These are phyloP conservation scores for Pseudocercospora fijiensis DNA, from an alignment of 2,329 filamentous ascomycete species.

Conservation along the genomic window DNA sequence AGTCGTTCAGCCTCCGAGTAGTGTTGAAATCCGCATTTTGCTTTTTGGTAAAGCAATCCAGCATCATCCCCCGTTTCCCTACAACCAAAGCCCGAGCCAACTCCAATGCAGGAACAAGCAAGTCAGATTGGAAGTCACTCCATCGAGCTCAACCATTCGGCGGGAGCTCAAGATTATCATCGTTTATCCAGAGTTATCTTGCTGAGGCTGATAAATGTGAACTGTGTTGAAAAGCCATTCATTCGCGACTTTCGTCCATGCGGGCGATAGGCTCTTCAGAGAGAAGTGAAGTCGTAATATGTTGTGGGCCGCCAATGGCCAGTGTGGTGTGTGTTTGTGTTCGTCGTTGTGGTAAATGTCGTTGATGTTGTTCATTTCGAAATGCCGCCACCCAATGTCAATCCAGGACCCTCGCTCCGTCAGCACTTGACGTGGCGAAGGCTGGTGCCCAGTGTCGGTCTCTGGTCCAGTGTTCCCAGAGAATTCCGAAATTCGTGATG, in stretches of 20 bases:
- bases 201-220: slow-evolving; percentile 20
- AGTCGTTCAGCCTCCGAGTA: slow-evolving; percentile 13
- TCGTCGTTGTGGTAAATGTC: slow-evolving; percentile 7
- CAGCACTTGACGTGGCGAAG: slow-evolving; percentile 38
- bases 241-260: slow-evolving; percentile 24
- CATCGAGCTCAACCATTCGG: slow-evolving; percentile 32
- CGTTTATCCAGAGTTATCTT: slow-evolving; percentile 25
- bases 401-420: slow-evolving; percentile 34
- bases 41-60: slow-evolving; percentile 1
- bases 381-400: slow-evolving; percentile 31
- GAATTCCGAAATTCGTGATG: slow-evolving; percentile 12
- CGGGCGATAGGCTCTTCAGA: not conserved
- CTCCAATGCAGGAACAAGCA: slow-evolving; percentile 14
- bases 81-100: slow-evolving; percentile 6
- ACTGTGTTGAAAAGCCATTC: slow-evolving; percentile 2
- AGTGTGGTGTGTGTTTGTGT: slow-evolving; percentile 7
- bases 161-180: slow-evolving; percentile 39
- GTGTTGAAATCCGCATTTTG: slow-evolving; percentile 26
- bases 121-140: slow-evolving; percentile 26
- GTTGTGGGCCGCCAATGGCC: slow-evolving; percentile 11
- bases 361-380: slow-evolving; percentile 12
- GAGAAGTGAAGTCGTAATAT: slow-evolving; percentile 14
- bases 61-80: slow-evolving; percentile 18
- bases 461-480: slow-evolving; percentile 20
- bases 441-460: slow-evolving; percentile 37